phyloP scores from a whole-genome alignment of 23 red algal species.

The Pyropia yezoensis region DNA sequence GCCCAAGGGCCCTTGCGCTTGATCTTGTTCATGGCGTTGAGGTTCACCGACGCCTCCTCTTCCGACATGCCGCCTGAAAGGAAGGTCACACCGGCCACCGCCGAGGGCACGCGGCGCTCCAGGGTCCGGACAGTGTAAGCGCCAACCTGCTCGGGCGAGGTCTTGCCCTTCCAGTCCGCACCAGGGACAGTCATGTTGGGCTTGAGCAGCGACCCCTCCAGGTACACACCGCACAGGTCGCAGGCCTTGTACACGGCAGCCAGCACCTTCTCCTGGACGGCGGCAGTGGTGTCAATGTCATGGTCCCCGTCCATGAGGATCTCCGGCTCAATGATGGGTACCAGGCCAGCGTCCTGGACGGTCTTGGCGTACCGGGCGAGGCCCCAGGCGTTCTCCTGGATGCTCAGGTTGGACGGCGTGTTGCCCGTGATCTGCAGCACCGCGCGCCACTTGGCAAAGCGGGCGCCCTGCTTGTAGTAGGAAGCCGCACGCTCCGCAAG shows the following conservation, averaged over 20 bases:
- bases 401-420: constrained; percentile 53
- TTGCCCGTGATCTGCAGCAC: constrained; percentile 83
- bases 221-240: constrained; percentile 73
- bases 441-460: constrained; percentile 98
- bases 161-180: constrained; percentile 68
- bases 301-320: constrained; percentile 98
- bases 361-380: constrained; percentile 92
- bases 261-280: constrained; percentile 92
- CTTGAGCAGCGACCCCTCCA: constrained; percentile 96
- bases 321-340: constrained; percentile 99
- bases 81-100: constrained; percentile 94
- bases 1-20: constrained; percentile 89
- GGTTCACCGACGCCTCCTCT: constrained; percentile 93
- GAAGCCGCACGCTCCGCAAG: constrained; percentile 82
- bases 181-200: constrained; percentile 96
- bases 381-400: constrained; percentile 90
- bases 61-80: constrained; percentile 97
- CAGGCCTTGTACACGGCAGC: constrained; percentile 88
- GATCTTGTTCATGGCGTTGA: constrained; percentile 89
- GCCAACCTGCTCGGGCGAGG: constrained; percentile 62
- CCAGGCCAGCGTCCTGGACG: constrained; percentile 84
- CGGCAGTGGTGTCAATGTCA: constrained; percentile 61
- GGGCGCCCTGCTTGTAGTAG: constrained; percentile 96
- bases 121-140: constrained; percentile 72
- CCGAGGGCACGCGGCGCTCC: constrained; percentile 77